Percentiles rank a stretch among this genome's conserved stretches.
Conservation (phyloP, 495 filamentous ascomycete genomes). For the Pyrenula massariospora region DNA sequence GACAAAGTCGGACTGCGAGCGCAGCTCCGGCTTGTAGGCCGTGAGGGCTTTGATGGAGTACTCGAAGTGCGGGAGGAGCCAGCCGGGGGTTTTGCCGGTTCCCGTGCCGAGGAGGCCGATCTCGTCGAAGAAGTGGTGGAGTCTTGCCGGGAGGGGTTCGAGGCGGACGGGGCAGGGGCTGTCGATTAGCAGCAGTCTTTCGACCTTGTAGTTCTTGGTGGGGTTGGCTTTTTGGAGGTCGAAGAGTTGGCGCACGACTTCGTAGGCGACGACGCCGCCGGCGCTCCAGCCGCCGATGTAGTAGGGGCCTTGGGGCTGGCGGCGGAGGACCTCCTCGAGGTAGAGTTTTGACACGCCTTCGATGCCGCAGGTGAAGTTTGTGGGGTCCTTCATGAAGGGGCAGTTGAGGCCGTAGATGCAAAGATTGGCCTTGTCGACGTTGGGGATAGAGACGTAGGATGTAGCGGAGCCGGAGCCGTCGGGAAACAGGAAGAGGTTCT, state of each 20-base stretch:
- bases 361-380: conserved; percentile 41
- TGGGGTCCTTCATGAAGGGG: conserved; percentile 52
- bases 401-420: conserved; percentile 53
- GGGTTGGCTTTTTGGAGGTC: conserved; percentile 46
- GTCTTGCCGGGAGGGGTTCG: conserved; percentile 61
- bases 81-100: conserved; percentile 45
- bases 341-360: conserved; percentile 46
- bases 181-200: conserved; percentile 70
- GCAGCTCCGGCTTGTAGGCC: conserved; percentile 41
- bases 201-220: conserved; percentile 32
- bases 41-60: conserved; percentile 64
- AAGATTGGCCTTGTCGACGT: conserved; percentile 37
- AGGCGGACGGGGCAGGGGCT: conserved; percentile 68
- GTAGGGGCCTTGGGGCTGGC: conserved; percentile 63
- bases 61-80: conserved; percentile 78
- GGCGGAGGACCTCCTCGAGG: conserved; percentile 55
- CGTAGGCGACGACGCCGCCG: conserved; percentile 80
- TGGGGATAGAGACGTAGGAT: conserved; percentile 49
- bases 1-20: not conserved
- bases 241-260: conserved; percentile 62
- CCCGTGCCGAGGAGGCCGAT: conserved; percentile 71
- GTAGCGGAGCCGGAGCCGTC: conserved; percentile 42
- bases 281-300: conserved; percentile 69
- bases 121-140: conserved; percentile 68
- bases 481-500: conserved; percentile 36